Percentiles rank a stretch among this genome's conserved stretches.
These are phyloP conservation scores for Pogostemon cablin DNA, from an alignment of 257 asterid species.

Conservation along the genomic window DNA sequence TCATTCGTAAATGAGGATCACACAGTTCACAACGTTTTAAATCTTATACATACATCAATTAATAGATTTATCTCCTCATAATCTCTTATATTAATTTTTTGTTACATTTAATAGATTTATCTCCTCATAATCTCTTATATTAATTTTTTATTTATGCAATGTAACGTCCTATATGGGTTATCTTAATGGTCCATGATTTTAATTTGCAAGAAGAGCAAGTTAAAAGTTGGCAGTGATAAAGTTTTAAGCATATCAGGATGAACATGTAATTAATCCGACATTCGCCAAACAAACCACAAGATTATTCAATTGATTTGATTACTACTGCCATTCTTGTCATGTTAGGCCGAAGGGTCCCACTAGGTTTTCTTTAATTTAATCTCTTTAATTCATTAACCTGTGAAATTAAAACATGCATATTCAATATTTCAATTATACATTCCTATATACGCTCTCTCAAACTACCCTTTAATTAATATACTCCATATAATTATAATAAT, in stretches of 20 bases:
- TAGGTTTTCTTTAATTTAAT: not conserved
- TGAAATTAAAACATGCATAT: not conserved
- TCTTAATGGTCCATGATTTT: not conserved
- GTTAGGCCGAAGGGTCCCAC: conserved; percentile 42
- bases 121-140: not conserved
- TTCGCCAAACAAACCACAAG: conserved; percentile 36
- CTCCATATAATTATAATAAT: too few relatives aligned
- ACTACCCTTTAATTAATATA: conserved; percentile 1
- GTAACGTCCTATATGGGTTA: not conserved
- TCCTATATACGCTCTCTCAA: conserved; percentile 19
- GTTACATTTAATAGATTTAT: too few relatives aligned
- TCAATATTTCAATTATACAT: too few relatives aligned
- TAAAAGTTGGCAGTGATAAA: not conserved
- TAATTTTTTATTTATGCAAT: not conserved
- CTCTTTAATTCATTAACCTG: conserved; percentile 25
- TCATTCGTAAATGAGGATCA: too few relatives aligned
- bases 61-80: too few relatives aligned
- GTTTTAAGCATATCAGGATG: not conserved
- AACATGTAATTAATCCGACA: conserved; percentile 29
- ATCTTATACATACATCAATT: too few relatives aligned
- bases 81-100: not conserved
- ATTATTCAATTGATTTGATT: conserved; percentile 13
- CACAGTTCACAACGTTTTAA: too few relatives aligned
- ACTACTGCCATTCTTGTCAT: not conserved
- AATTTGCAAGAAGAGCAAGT: not conserved